Evolutionary conservation across 352 stramenopile genomes (phyloP).

Genomic region (Phytopythium sindhum): DNA sequence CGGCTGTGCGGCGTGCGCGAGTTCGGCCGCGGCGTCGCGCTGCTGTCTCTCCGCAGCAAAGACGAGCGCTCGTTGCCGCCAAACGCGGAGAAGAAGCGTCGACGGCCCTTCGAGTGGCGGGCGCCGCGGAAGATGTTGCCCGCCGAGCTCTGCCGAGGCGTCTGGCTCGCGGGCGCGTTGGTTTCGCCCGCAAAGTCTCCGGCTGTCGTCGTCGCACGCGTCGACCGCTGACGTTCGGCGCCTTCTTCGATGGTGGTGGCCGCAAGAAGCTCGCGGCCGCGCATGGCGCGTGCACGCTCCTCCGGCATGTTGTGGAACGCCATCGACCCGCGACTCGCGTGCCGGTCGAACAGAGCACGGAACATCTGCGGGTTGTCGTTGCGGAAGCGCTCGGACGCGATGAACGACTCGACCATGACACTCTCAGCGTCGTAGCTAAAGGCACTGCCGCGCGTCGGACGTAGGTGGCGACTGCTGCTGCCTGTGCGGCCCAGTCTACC

Average conservation of each 20-base stretch:
- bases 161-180: neutral
- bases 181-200: slow-evolving; percentile 9
- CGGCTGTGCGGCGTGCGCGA: neutral
- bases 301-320: slow-evolving; percentile 64
- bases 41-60: neutral
- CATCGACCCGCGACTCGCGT: slow-evolving; percentile 81
- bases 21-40: neutral
- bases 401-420: slow-evolving; percentile 88
- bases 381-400: slow-evolving; percentile 69
- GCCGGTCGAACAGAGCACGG: slow-evolving; percentile 66
- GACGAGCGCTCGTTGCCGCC: neutral
- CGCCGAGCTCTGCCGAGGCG: slow-evolving; percentile 26
- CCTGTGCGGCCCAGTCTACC: slow-evolving; percentile 20
- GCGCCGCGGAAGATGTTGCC: slow-evolving; percentile 68
- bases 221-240: neutral
- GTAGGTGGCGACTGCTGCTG: slow-evolving; percentile 27
- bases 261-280: slow-evolving; percentile 11
- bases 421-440: slow-evolving; percentile 89
- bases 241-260: slow-evolving; percentile 1
- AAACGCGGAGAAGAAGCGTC: slow-evolving; percentile 48
- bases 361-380: slow-evolving; percentile 35
- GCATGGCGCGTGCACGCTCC: slow-evolving; percentile 11
- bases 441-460: slow-evolving; percentile 55
- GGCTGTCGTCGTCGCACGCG: slow-evolving; percentile 18
- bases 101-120: slow-evolving; percentile 46